phyloP scores from a whole-genome alignment of 805 yeast genomes.

The Kluyveromyces siamensis region DNA sequence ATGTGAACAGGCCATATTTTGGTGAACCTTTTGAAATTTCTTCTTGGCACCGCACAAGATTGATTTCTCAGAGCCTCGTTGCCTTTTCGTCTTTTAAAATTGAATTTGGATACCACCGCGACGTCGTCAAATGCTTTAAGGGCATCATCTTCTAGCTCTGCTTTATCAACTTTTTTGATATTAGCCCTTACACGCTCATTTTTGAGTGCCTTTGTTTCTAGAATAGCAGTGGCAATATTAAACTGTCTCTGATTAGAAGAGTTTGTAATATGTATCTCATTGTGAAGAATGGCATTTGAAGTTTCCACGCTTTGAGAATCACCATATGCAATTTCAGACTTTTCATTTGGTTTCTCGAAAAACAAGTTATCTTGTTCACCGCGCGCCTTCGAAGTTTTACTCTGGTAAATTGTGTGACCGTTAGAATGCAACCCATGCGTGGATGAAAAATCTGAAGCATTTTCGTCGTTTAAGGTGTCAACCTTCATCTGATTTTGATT shows the following conservation, averaged over 20 bases:
- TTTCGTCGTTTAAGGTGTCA: neutral
- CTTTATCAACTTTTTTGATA: constrained; percentile 18
- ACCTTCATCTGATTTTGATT: neutral
- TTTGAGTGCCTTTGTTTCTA: constrained; percentile 24
- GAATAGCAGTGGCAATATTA: constrained; percentile 17
- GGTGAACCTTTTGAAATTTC: constrained; percentile 34
- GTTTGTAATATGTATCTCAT: neutral
- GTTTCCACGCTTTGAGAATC: neutral
- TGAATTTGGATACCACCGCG: constrained; percentile 23
- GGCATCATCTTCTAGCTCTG: constrained; percentile 25
- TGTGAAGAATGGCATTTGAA: neutral
- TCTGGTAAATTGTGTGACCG: no score
- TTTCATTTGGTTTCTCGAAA: neutral
- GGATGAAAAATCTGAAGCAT: neutral
- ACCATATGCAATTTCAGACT: neutral
- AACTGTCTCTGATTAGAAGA: neutral
- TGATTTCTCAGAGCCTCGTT: constrained; percentile 2
- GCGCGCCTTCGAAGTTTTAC: neutral
- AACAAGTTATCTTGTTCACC: neutral
- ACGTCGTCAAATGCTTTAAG: constrained; percentile 25
- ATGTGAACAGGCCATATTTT: constrained; percentile 20
- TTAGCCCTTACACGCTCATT: constrained; percentile 19
- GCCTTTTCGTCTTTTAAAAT: neutral
- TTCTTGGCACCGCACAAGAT: constrained; percentile 24
- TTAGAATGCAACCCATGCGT: no score